Percentiles rank a stretch among this genome's conserved stretches.
Evolutionary conservation across 306 rosid genomes (phyloP).

Genomic region (Quercus cerris): DNA sequence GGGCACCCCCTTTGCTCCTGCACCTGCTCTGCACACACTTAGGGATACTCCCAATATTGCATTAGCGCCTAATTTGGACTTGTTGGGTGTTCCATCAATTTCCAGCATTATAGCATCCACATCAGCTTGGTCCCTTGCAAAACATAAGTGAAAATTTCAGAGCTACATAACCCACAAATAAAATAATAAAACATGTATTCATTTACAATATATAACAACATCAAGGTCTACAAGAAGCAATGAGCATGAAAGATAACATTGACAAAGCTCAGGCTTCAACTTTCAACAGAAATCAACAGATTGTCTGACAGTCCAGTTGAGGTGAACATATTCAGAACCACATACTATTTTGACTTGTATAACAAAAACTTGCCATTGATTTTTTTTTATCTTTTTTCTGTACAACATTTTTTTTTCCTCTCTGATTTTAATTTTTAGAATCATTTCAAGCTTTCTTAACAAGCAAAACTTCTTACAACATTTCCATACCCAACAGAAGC

Average conservation of each 20-base stretch:
- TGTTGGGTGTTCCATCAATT: slow-evolving; percentile 94
- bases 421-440: too few relatives aligned
- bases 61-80: slow-evolving; percentile 94
- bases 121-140: slow-evolving; percentile 72
- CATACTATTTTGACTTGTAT: background rate
- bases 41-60: slow-evolving; percentile 95
- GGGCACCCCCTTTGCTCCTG: slow-evolving; percentile 91
- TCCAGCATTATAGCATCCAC: slow-evolving; percentile 94
- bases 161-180: slow-evolving; percentile 19
- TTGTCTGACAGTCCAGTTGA: too few relatives aligned
- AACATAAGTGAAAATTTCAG: slow-evolving; percentile 22
- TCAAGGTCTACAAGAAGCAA: background rate
- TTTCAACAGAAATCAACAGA: background rate
- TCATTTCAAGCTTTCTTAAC: background rate
- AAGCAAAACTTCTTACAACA: background rate
- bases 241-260: background rate
- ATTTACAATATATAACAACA: background rate
- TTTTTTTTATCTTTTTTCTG: background rate
- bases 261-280: background rate
- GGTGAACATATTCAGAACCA: background rate
- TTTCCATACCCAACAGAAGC: background rate
- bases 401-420: too few relatives aligned
- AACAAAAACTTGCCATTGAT: background rate
- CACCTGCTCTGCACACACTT: slow-evolving; percentile 95
- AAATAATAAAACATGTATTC: background rate